Base-by-base conservation (phyloP, 169 alveolate species). In the Plasmodium gonderi region DNA sequence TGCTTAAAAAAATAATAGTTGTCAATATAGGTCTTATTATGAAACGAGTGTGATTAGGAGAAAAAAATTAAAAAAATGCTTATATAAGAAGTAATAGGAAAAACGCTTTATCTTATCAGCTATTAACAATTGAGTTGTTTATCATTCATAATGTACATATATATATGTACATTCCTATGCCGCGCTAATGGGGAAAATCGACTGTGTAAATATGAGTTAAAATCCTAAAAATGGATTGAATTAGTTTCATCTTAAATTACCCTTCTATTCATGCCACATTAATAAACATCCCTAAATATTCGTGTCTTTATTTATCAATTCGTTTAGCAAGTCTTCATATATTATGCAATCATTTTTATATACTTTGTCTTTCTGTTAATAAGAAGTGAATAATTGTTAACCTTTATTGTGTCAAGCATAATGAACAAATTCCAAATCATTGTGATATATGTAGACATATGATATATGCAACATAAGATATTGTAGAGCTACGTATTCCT, bases 301-400 rank as follows among this genome's bases (percentile, higher is more conserved):
- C 1, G 93, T 33, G 75, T 87, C 93, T 75, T 87, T 87, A 26
- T 76, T 77, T 36, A 87, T 79, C 47, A 87, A 31, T 20, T 87
- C 93, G 79, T 87, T 87, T 44, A 87, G 42, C 74, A 87, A 68
- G 8, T 87, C 93, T 44, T 87, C 93, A 20, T 87, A 87, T 38
- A 87, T 87, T 51, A 87, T 87, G 38, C 68, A 49, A 23, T 77
- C 93, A 9, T 33, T 77, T 45, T 87, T 87, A 60, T 64, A 87
- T 17, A 87, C 93, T 54, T 87, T 87, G 60, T 87, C 93, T 36
- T 45, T 40, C 93, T 87, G 47, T 76, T 44, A 47, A 69, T 68
- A 20, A 20, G 54, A 20, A 38, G 44, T 54, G 60, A 12, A 1
- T 9, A 69, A n/a, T 33, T 45, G 36, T 67, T 67, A 20, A 9